Base-by-base conservation (phyloP, 2,329 filamentous ascomycete species). In the Nannizziopsis barbatae region DNA sequence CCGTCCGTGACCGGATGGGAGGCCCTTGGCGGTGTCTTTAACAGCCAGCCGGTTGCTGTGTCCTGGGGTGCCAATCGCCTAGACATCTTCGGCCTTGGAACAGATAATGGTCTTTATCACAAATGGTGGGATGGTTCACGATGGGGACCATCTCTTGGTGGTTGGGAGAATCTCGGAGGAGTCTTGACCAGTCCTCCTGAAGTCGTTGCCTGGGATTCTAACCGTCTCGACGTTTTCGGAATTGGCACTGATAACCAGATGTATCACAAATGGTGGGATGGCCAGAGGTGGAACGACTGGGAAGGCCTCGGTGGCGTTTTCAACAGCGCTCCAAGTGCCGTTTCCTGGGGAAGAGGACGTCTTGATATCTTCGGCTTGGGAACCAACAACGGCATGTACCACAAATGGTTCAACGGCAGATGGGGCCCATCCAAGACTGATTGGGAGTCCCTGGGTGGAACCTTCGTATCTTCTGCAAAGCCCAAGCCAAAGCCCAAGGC, bases 331-430 rank as follows among this genome's bases (percentile, higher is more conserved):
- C 56, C 56, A 11, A 42, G 45, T 1, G 50, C 54, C 12, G 52
- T 58, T 7, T 53, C 52, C 2, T 58, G 56, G 55, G 52, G 42
- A 3, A 35, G 36, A 1, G 49, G 49, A 30, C 48, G 56, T n/a
- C 50, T 56, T n/a, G 55, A 58, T 32, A 47, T 58, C 5, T 60
- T 60, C 40, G 51, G 51, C 2, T 39, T 55, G 9, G 54, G 56
- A 15, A 55, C 53, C 5, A 47, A 58, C 32, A 53, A 52, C 18
- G 35, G 35, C 14, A 50, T 47, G 49, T 50, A 32, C 40, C 53
- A 48, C 45, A 53, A 52, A 43, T 45, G 36, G 49, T 56, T 42
- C 45, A 53, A 42, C 41, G 42, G 50, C n/a, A 40, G 36, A 50
- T 52, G 51, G 51, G 47, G 40, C 1, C 47, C 50, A 43, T 49